These are phyloP conservation scores for Lentinula detonsa DNA, from an alignment of 768 basidiomycete genomes.

Conservation along the genomic window DNA sequence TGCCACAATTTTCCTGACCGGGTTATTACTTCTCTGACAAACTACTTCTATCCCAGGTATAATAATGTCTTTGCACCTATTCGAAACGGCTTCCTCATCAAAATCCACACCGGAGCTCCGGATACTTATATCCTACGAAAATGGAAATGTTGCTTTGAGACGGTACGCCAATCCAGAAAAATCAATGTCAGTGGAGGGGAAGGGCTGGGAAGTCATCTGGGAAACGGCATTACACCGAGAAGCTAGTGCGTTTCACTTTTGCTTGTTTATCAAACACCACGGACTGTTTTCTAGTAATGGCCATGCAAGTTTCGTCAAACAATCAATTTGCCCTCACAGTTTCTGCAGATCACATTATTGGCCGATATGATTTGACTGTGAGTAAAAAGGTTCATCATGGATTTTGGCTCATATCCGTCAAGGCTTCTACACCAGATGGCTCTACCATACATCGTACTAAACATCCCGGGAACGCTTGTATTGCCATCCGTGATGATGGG, in stretches of 20 bases:
- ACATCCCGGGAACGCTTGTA: constrained; percentile 70
- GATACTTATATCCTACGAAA: constrained; percentile 77
- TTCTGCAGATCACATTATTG: constrained; percentile 78
- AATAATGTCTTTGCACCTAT: constrained; percentile 84
- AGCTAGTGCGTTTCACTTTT: constrained; percentile 42
- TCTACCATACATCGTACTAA: constrained; percentile 48
- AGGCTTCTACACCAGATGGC: background rate
- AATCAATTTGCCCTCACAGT: constrained; percentile 65
- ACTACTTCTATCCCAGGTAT: constrained; percentile 46
- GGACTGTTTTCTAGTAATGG: constrained; percentile 58
- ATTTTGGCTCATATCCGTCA: background rate
- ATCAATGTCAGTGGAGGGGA: constrained; percentile 57
- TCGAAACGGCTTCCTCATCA: constrained; percentile 21
- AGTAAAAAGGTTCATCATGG: background rate
- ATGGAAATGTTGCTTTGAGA: constrained; percentile 75
- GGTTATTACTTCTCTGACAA: background rate
- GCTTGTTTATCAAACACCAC: background rate
- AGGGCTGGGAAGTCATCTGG: constrained; percentile 74
- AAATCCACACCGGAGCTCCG: constrained; percentile 38
- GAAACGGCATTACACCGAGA: constrained; percentile 61
- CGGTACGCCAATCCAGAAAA: constrained; percentile 33
- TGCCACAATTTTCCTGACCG: constrained; percentile 13
- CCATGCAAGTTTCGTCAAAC: constrained; percentile 64
- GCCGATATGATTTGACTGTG: constrained; percentile 56
- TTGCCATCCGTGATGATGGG: constrained; percentile 74